phyloP scores from a whole-genome alignment of 2,329 filamentous ascomycete species.

The Aspergillus uvarum region DNA sequence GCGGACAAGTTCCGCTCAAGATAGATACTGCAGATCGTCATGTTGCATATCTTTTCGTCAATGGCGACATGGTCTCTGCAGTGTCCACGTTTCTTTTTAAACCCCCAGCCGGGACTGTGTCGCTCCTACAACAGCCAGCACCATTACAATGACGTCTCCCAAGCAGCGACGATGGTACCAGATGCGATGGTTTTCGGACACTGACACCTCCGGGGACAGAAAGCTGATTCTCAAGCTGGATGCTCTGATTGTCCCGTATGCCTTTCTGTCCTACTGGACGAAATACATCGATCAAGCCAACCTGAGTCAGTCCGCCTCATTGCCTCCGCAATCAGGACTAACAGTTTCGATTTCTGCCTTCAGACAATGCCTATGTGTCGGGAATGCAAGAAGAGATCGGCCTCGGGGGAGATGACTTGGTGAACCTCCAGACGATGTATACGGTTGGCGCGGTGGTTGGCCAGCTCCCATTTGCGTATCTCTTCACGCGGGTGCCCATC shows the following conservation, averaged over 20 bases:
- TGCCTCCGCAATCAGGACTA: too few relatives aligned
- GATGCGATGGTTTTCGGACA: conserved; percentile 50
- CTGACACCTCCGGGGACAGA: conserved; percentile 53
- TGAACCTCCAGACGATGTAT: conserved; percentile 57
- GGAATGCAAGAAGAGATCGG: conserved; percentile 55
- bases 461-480: conserved; percentile 54
- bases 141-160: too few relatives aligned
- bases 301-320: conserved; percentile 43
- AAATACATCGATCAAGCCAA: conserved; percentile 59
- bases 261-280: conserved; percentile 56
- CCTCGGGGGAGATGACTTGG: conserved; percentile 55
- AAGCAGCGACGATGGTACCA: conserved; percentile 19
- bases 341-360: not conserved
- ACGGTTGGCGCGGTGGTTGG: conserved; percentile 52
- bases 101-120: too few relatives aligned
- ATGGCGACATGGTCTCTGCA: too few relatives aligned
- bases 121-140: too few relatives aligned
- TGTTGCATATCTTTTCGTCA: too few relatives aligned
- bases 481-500: conserved; percentile 50
- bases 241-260: conserved; percentile 56
- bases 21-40: too few relatives aligned
- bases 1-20: too few relatives aligned
- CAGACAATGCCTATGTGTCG: conserved; percentile 57
- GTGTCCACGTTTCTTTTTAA: too few relatives aligned
- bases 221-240: conserved; percentile 55